Conservation (phyloP, 371 early-diverging fungal species). For the Mortierella sp. region DNA sequence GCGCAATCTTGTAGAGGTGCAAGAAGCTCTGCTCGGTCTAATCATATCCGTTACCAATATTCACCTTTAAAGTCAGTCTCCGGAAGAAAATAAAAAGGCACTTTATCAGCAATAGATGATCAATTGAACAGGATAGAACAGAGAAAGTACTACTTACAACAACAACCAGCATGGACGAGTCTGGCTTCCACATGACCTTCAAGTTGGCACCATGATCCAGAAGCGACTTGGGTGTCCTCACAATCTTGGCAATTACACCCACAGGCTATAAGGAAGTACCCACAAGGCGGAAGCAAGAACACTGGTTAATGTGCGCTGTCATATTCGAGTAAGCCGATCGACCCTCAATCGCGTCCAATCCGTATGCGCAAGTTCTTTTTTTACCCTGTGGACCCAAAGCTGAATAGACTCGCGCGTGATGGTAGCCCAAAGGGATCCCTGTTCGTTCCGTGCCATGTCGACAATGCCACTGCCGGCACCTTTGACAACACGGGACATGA, state of each 20-base stretch:
- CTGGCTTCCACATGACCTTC: conserved; percentile 56
- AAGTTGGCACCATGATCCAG: conserved; percentile 56
- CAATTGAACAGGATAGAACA: background rate
- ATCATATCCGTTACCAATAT: background rate
- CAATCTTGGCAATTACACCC: conserved; percentile 50
- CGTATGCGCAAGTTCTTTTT: background rate
- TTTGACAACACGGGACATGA: conserved; percentile 43
- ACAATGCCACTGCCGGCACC: conserved; percentile 53
- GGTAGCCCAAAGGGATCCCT: conserved; percentile 53
- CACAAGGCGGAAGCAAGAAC: background rate
- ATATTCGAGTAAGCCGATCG: background rate
- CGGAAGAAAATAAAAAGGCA: background rate
- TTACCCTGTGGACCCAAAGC: conserved; percentile 54
- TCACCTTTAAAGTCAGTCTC: background rate
- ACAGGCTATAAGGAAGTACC: conserved; percentile 30
- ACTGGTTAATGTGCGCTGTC: background rate
- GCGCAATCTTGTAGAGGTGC: conserved; percentile 45
- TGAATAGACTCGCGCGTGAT: conserved; percentile 56
- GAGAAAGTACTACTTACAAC: conserved; percentile 35
- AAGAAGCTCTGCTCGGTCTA: conserved; percentile 56
- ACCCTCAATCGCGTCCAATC: background rate
- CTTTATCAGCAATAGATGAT: background rate
- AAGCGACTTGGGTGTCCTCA: conserved; percentile 50
- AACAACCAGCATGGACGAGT: conserved; percentile 56
- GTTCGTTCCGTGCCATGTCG: conserved; percentile 52